A percentile compares a stretch with the other conserved stretches of the same genome.
These are phyloP conservation scores for Leucaena leucocephala DNA, from an alignment of 306 rosid genomes.

Conservation along the genomic window DNA sequence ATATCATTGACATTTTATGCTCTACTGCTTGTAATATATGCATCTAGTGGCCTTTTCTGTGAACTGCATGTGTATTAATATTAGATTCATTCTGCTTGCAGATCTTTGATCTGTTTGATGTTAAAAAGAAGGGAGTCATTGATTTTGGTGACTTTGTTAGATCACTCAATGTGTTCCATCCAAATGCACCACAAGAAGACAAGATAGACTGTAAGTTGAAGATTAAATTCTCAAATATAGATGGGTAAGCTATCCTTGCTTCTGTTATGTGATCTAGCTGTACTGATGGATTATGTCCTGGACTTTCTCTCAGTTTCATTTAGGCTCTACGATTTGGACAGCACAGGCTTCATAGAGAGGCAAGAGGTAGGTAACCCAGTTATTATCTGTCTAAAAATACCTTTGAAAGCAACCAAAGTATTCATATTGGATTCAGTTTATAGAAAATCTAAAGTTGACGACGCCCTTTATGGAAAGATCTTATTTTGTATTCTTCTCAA, in stretches of 20 bases:
- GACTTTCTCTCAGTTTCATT: constrained; percentile 75
- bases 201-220: constrained; percentile 81
- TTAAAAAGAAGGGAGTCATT: constrained; percentile 78
- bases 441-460: background rate
- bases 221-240: constrained; percentile 28
- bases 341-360: constrained; percentile 89
- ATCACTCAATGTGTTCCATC: constrained; percentile 93
- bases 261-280: constrained; percentile 21
- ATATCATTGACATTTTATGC: background rate
- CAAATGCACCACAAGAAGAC: constrained; percentile 81
- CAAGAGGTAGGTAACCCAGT: constrained; percentile 79
- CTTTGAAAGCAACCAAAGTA: background rate
- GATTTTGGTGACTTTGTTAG: constrained; percentile 93
- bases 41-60: constrained; percentile 18
- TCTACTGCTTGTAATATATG: background rate
- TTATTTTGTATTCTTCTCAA: background rate
- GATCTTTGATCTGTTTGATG: constrained; percentile 93
- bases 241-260: constrained; percentile 1
- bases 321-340: constrained; percentile 85
- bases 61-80: constrained; percentile 40
- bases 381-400: constrained; percentile 5
- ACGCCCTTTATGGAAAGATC: background rate
- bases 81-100: constrained; percentile 47
- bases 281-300: constrained; percentile 27
- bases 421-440: background rate